Evolutionary conservation across 2,329 filamentous ascomycete genomes (phyloP), one percentile per base, ranked within the genome.

Genomic region (Hypoxylon sp.): DNA sequence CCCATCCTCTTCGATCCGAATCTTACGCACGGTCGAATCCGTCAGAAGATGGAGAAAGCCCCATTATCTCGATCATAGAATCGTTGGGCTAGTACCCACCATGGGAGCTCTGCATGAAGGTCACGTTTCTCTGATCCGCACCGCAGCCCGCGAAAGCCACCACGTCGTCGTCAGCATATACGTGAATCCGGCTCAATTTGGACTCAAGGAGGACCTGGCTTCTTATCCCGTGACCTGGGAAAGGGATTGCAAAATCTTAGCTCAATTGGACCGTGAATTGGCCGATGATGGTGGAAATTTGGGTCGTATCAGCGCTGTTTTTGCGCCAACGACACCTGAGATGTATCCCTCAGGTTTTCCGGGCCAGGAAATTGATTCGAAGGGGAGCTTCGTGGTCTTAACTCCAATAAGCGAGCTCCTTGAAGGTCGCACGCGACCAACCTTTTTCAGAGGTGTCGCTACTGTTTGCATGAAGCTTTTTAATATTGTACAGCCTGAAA

Each of bases 81-180:
- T 90, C 48, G 90, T 99, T 64, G 94, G 92, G 65, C 89, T 99
- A 29, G 94, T 99, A 37, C 96, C 96, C 1, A 99, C 96, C 33
- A 98, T 99, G 96, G 96, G 96, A 70, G 96, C 96, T 54, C 87
- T 99, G n/a, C 96, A 99, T 80, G 88, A 90, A 61, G 96, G 96
- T 44, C 96, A 99, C 81, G 82, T 97, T 56, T 92, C 92, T 3
- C 87, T 99, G 22, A 92, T 97, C 75, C 92, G 93, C 65, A 88
- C 90, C 73, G 96, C 96, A 2, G 94, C 94, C 1, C 84, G 86
- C 52, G 93, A 97, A 75, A 96, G 94, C 81, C 91, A 92, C 72
- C 88, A 94, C 74, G 92, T 98, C 63, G 90, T 98, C 68, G 92
- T 99, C 62, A 94, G 92, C 78, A 91, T 98, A 73, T 99, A 95